Conservation (phyloP, 371 early-diverging fungal species). For the Mortierella sp. region DNA sequence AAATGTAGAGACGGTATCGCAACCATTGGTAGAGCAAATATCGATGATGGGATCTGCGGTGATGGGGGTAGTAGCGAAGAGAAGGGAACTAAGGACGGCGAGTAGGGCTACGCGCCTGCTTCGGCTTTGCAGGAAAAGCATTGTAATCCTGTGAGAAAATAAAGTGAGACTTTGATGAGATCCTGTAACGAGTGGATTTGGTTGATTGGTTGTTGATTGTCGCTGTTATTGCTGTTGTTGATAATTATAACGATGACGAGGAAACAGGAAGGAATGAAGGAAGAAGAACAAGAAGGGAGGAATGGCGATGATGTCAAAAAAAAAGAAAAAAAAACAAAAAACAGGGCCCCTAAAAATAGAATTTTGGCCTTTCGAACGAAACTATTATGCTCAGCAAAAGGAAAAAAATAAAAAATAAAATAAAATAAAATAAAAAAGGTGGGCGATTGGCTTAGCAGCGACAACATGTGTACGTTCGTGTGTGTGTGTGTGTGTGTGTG, state of each 20-base stretch:
- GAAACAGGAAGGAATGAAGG: neutral
- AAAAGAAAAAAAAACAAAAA: neutral
- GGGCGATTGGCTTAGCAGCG: neutral
- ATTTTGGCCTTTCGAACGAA: neutral
- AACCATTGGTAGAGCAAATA: conserved; percentile 20
- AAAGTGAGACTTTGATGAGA: neutral
- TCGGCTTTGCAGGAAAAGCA: neutral
- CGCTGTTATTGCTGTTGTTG: neutral
- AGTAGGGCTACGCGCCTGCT: neutral
- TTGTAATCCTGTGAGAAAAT: neutral
- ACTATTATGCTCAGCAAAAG: neutral
- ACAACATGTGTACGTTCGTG: neutral
- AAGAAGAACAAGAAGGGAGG: neutral
- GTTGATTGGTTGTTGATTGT: neutral
- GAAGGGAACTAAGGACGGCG: neutral
- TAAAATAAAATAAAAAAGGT: too few relatives aligned
- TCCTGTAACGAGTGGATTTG: neutral
- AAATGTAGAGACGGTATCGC: conserved; percentile 30
- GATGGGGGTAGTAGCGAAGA: neutral
- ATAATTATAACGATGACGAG: neutral
- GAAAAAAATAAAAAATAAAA: too few relatives aligned
- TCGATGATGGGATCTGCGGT: conserved; percentile 24
- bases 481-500: too few relatives aligned
- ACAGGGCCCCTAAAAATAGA: conserved; percentile 7
- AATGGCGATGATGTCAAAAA: neutral